Percentiles rank a stretch among this genome's conserved stretches.
These are phyloP conservation scores for Euclidium syriacum DNA, from an alignment of 345 rosid genomes.

Conservation along the genomic window DNA sequence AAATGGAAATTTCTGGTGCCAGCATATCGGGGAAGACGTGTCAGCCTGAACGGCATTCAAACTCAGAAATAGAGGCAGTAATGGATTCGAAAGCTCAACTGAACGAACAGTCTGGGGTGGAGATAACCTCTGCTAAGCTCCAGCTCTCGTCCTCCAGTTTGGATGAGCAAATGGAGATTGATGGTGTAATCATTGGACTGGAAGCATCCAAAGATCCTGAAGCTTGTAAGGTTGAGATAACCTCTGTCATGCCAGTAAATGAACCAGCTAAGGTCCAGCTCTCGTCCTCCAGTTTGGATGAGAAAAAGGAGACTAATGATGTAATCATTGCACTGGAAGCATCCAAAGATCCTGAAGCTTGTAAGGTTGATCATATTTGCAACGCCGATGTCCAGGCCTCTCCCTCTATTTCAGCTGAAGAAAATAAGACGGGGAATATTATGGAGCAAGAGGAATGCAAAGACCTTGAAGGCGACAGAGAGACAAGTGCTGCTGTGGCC, in stretches of 20 bases:
- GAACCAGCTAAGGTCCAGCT: neutral
- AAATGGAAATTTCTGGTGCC: neutral
- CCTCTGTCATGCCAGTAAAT: neutral
- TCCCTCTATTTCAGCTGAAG: neutral
- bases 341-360: neutral
- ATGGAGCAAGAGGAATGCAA: neutral
- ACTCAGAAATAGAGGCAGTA: conserved; percentile 3
- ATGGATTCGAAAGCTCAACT: neutral
- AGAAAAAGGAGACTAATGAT: conserved; percentile 9
- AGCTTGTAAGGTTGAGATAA: neutral
- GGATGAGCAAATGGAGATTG: conserved; percentile 15
- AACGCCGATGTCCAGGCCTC: neutral
- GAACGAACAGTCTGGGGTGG: neutral
- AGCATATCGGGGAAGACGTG: neutral
- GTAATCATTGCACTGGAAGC: neutral
- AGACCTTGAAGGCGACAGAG: neutral
- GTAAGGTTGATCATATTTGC: neutral
- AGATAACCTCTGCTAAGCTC: neutral
- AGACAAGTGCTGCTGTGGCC: neutral
- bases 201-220: conserved; percentile 3
- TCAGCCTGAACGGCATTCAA: neutral
- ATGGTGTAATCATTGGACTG: neutral
- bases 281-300: neutral
- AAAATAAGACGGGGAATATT: neutral
- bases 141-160: neutral